Conservation (phyloP, 2,329 filamentous ascomycete species). For the Botrytis tulipae region DNA sequence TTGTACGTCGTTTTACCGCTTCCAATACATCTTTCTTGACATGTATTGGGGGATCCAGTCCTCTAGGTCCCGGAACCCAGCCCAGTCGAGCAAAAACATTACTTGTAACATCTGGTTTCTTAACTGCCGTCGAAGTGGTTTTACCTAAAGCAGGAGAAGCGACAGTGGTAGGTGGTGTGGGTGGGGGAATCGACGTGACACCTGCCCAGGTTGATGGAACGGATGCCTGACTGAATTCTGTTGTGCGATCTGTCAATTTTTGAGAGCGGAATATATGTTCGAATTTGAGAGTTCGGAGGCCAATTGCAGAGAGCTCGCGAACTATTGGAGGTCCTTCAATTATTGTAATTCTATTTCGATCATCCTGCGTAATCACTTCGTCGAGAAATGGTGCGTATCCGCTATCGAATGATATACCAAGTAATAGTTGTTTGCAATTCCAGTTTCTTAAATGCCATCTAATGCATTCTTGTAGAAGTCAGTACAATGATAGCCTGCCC, state of each 20-base stretch:
- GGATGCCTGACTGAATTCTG: constrained; percentile 27
- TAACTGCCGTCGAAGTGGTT: constrained; percentile 24
- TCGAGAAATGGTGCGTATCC: constrained; percentile 60
- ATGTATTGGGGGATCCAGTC: constrained; percentile 52
- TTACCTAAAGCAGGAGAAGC: constrained; percentile 26
- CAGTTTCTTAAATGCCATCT: constrained; percentile 58
- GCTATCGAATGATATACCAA: constrained; percentile 62
- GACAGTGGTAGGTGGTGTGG: constrained; percentile 22
- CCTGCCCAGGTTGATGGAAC: constrained; percentile 36
- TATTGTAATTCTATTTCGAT: constrained; percentile 49
- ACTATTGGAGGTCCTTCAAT: constrained; percentile 54
- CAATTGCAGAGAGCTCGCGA: constrained; percentile 49
- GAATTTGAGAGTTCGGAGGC: constrained; percentile 48
- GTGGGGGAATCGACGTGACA: constrained; percentile 34
- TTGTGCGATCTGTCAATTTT: constrained; percentile 46
- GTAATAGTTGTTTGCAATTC: constrained; percentile 60
- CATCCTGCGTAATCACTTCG: constrained; percentile 48
- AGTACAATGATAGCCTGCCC: constrained; percentile 15
- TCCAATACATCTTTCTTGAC: constrained; percentile 50
- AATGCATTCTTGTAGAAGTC: constrained; percentile 38
- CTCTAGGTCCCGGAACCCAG: constrained; percentile 57
- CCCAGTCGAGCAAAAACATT: constrained; percentile 7
- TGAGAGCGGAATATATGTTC: constrained; percentile 54
- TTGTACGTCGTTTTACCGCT: constrained; percentile 54
- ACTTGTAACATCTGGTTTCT: constrained; percentile 21